Evolutionary conservation across 345 rosid genomes (phyloP).

Genomic region (Heritiera littoralis): DNA sequence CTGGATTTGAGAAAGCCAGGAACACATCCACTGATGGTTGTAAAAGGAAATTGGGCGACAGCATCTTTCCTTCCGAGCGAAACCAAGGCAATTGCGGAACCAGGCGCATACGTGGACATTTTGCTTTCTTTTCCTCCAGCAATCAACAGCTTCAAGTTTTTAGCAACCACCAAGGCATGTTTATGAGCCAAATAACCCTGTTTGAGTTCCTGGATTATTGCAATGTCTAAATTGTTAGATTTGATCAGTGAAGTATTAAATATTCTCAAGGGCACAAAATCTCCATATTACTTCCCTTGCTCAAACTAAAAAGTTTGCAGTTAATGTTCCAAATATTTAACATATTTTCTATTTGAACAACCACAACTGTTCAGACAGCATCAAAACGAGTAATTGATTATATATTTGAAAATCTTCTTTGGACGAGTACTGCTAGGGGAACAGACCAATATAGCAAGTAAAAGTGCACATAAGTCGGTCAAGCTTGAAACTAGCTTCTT

Average conservation of each 20-base stretch:
- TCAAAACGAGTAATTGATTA: background rate
- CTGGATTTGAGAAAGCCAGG: conserved; percentile 82
- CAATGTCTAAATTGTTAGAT: background rate
- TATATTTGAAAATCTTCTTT: background rate
- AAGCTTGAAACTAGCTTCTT: background rate
- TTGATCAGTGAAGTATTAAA: background rate
- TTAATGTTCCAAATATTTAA: background rate
- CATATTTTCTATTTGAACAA: background rate
- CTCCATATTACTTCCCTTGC: background rate
- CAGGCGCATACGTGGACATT: conserved; percentile 53
- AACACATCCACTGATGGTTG: conserved; percentile 56
- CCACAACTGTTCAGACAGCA: background rate
- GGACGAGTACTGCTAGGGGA: background rate
- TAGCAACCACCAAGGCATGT: conserved; percentile 61
- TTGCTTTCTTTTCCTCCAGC: conserved; percentile 50
- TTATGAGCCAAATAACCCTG: conserved; percentile 76
- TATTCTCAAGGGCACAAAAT: background rate
- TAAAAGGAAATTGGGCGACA: conserved; percentile 71
- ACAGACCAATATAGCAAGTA: background rate
- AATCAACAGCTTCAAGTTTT: conserved; percentile 73
- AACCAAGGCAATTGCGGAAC: conserved; percentile 49
- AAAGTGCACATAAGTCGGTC: background rate
- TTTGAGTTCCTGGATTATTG: conserved; percentile 58
- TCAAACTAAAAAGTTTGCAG: background rate
- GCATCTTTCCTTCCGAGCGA: conserved; percentile 76